Evolutionary conservation across 495 filamentous ascomycete species (phyloP).

Genomic region (Podospora tetraspora): DNA sequence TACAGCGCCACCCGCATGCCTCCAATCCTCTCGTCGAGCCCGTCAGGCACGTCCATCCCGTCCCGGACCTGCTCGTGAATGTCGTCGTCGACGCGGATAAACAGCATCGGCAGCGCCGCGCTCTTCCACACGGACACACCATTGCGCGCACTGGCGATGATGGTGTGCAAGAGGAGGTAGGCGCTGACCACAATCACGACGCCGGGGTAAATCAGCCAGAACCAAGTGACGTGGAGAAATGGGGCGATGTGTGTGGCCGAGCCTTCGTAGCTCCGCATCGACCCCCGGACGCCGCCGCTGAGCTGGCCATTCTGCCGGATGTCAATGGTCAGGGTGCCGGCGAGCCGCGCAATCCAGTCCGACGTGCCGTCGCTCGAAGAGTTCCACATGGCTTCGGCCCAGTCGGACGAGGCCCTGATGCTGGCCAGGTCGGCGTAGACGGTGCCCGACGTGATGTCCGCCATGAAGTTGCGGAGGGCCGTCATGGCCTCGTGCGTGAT

Average conservation of each 20-base stretch:
- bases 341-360: constrained; percentile 29
- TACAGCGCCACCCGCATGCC: constrained; percentile 30
- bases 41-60: constrained; percentile 35
- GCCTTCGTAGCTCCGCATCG: constrained; percentile 21
- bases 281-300: background rate
- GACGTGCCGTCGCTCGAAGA: constrained; percentile 22
- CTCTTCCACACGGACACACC: constrained; percentile 36
- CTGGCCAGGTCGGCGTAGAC: constrained; percentile 22
- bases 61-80: constrained; percentile 29
- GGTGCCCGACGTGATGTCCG: constrained; percentile 26
- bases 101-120: constrained; percentile 36
- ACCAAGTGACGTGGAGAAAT: constrained; percentile 34
- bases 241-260: constrained; percentile 27
- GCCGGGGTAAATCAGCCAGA: constrained; percentile 36
- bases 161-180: constrained; percentile 32
- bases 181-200: constrained; percentile 31
- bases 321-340: constrained; percentile 31
- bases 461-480: constrained; percentile 29
- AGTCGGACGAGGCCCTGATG: constrained; percentile 34
- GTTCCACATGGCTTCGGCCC: constrained; percentile 36
- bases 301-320: constrained; percentile 28
- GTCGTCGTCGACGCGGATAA: constrained; percentile 32
- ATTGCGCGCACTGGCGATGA: constrained; percentile 28
- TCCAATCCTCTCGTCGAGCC: constrained; percentile 29
- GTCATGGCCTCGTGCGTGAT: constrained; percentile 28